Evolutionary conservation across 148 eudicot species (phyloP).

Genomic region (Euryodendron excelsum): DNA sequence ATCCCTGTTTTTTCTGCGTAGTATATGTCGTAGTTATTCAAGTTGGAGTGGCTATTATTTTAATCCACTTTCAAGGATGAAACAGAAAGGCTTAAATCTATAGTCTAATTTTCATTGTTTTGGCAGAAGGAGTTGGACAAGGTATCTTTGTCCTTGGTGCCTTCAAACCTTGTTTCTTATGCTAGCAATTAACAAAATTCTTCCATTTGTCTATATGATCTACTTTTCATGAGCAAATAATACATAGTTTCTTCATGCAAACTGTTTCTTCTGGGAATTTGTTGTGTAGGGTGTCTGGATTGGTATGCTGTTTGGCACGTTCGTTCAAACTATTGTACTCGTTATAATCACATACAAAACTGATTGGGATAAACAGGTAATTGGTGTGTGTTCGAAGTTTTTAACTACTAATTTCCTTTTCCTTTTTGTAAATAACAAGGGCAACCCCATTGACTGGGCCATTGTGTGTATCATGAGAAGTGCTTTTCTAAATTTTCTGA

Average conservation of each 20-base stretch:
- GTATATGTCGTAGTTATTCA: not conserved
- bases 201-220: not conserved
- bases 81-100: no score
- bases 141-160: no score
- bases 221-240: not conserved
- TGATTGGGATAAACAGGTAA: constrained; percentile 51
- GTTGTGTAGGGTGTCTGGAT: constrained; percentile 46
- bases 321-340: constrained; percentile 38
- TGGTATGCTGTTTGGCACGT: constrained; percentile 47
- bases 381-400: not conserved
- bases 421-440: not conserved
- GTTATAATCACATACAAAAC: constrained; percentile 36
- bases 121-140: no score
- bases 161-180: no score
- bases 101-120: no score
- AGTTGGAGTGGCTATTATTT: no score
- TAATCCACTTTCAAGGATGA: no score
- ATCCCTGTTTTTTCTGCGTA: not conserved
- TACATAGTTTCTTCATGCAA: not conserved
- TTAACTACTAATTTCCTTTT: not conserved
- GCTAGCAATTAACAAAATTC: no score
- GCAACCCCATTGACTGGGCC: not conserved
- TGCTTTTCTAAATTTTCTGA: not conserved
- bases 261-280: not conserved
- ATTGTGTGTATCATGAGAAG: not conserved